Percentiles rank a stretch among this genome's conserved stretches.
These are phyloP conservation scores for Pichia sp. DNA, from an alignment of 1,139 yeast genomes.

Conservation along the genomic window DNA sequence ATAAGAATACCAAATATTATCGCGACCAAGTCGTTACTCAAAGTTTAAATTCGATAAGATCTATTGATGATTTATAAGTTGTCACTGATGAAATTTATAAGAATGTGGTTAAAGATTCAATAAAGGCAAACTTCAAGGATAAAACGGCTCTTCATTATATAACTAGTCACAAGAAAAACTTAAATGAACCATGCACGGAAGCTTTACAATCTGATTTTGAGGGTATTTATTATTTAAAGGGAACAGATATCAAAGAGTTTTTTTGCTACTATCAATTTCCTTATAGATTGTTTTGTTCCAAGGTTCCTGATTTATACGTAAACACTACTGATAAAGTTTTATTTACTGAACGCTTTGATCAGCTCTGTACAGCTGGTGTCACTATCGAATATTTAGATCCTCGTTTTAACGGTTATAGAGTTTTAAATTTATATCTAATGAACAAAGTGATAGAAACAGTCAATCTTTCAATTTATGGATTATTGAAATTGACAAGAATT, in stretches of 20 bases:
- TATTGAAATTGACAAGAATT: not conserved
- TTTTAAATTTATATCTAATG: not conserved
- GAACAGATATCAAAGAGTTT: no score
- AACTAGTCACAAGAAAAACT: not conserved
- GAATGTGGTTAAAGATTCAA: not conserved
- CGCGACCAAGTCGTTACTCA: no score
- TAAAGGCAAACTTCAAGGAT: not conserved
- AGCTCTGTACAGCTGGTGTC: not conserved
- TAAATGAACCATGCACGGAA: not conserved
- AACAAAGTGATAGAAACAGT: not conserved
- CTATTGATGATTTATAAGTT: not conserved
- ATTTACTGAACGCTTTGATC: not conserved
- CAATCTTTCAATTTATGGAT: not conserved
- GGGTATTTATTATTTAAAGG: not conserved
- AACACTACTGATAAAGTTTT: not conserved
- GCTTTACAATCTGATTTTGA: not conserved
- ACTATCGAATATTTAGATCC: not conserved
- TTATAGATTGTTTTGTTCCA: not conserved
- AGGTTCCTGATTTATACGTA: not conserved
- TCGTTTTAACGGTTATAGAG: no score
- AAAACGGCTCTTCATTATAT: not conserved
- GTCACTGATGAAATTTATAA: not conserved
- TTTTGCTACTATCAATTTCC: not conserved
- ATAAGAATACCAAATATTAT: no score
- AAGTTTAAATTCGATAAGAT: not conserved